Conservation (phyloP, 371 early-diverging fungal species). For the Phascolomyces articulosus region DNA sequence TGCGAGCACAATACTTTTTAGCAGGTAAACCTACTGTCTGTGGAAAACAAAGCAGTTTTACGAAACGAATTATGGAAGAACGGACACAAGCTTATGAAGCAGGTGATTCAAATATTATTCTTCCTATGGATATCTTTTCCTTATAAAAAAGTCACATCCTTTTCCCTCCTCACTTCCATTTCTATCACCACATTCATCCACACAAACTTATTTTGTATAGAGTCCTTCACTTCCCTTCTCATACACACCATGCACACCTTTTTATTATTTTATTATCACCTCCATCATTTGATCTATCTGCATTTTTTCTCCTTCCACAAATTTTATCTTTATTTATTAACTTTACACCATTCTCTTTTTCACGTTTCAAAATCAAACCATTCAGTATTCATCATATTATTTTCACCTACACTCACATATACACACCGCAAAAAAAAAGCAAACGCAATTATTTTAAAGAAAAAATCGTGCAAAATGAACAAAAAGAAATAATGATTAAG, state of each 20-base stretch:
- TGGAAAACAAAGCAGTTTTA: slow-evolving; percentile 47
- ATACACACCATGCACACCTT: no score
- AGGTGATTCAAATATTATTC: slow-evolving; percentile 10
- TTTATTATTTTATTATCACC: no score
- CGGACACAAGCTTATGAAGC: slow-evolving; percentile 11
- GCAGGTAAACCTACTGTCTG: slow-evolving; percentile 46
- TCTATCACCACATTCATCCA: no score
- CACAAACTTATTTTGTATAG: no score
- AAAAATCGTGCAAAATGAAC: neutral
- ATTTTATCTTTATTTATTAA: no score
- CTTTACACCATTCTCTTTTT: no score
- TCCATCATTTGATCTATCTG: no score
- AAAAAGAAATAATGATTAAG: neutral
- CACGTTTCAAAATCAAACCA: no score
- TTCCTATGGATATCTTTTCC: slow-evolving; percentile 19
- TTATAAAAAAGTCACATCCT: neutral
- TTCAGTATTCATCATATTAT: no score
- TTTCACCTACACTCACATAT: no score
- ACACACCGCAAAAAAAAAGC: neutral
- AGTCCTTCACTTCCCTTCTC: no score
- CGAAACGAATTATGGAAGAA: slow-evolving; percentile 31
- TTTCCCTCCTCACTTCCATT: neutral
- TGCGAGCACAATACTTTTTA: slow-evolving; percentile 50
- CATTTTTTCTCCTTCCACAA: no score
- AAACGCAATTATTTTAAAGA: neutral